These are phyloP conservation scores for Neonothopanus nambi DNA, from an alignment of 1,284 basidiomycete species.

Conservation along the genomic window DNA sequence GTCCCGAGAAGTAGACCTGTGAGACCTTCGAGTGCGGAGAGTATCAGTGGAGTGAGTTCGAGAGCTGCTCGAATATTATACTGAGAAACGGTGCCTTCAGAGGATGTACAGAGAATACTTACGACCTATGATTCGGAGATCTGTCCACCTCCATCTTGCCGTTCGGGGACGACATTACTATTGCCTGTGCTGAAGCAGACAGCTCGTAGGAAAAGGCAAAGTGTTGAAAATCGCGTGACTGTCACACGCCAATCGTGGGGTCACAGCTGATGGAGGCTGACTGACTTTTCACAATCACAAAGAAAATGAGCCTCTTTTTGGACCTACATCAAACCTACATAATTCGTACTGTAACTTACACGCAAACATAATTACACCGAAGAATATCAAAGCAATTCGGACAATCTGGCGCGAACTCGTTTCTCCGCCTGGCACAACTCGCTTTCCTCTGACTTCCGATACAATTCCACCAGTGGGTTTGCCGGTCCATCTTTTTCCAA, in stretches of 20 bases:
- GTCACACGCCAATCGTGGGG: background rate
- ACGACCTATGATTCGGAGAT: slow-evolving; percentile 69
- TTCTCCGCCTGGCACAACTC: slow-evolving; percentile 62
- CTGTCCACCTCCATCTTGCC: slow-evolving; percentile 63
- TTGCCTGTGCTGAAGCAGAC: slow-evolving; percentile 4
- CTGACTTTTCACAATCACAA: too few species aligned
- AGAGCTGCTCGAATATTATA: slow-evolving; percentile 40
- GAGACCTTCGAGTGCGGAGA: slow-evolving; percentile 66
- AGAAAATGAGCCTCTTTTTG: too few species aligned
- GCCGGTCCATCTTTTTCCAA: slow-evolving; percentile 58
- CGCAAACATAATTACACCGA: too few species aligned
- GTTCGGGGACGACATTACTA: slow-evolving; percentile 33
- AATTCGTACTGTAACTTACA: too few species aligned
- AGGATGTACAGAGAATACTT: slow-evolving; percentile 27
- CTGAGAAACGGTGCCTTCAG: too few species aligned
- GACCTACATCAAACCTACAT: too few species aligned
- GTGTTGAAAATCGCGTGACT: background rate
- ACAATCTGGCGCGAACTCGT: slow-evolving; percentile 51
- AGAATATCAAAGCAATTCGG: slow-evolving; percentile 42
- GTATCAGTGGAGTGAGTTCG: slow-evolving; percentile 75
- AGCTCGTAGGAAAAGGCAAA: background rate
- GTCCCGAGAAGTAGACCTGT: slow-evolving; percentile 67
- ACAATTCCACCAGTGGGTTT: slow-evolving; percentile 58
- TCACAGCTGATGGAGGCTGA: background rate
- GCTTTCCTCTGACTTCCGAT: slow-evolving; percentile 48